Base-by-base conservation (phyloP, 2,329 filamentous ascomycete species). In the Thermothelomyces thermophilus region DNA sequence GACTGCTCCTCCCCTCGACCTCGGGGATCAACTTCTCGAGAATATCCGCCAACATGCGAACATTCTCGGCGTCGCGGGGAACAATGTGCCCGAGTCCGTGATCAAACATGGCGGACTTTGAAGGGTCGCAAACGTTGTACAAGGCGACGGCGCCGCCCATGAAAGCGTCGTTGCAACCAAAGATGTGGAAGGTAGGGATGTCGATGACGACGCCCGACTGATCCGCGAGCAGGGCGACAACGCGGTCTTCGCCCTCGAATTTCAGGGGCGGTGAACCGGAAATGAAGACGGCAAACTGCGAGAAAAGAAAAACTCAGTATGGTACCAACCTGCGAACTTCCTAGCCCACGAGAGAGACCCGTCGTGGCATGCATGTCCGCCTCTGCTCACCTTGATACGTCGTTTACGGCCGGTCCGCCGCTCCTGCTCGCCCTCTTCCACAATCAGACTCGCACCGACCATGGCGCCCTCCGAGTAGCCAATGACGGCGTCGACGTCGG, bases 81-180 rank as follows among this genome's bases (percentile, higher is more conserved):
- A 77, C 67, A 5, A 71, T 72, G 58, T 77, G 74, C 0, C 73
- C 74, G 44, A 74, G 71, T 13, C 72, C 73, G 52, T 75, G 73
- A 59, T 77, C 74, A 49, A 75, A 76, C 48, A 77, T 63, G 19
- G 64, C 59, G 0, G 72, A 70, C 1, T 60, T 64, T 46, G 73
- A 69, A 13, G 64, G 66, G 40, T 74, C 68, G 59, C 73, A 77
- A 19, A 75, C 64, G 58, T 75, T 75, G 60, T 69, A 74, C 17
- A 76, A 59, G 1, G 73, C 72, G 51, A 75, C 67, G 1, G 70
- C 68, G 0, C 72, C 72, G 28, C 70, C 62, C 1, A 74, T 60
- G 54, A 75, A 76, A 2, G 73, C 73, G 58, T 77, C 74, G 58
- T 56, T 60, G 35, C 63, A 64, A n/a, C 66, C 66, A 51, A 69